A percentile compares a stretch with the other conserved stretches of the same genome.
phyloP scores from a whole-genome alignment of 495 filamentous ascomycete genomes.

The Penicillium silybi region DNA sequence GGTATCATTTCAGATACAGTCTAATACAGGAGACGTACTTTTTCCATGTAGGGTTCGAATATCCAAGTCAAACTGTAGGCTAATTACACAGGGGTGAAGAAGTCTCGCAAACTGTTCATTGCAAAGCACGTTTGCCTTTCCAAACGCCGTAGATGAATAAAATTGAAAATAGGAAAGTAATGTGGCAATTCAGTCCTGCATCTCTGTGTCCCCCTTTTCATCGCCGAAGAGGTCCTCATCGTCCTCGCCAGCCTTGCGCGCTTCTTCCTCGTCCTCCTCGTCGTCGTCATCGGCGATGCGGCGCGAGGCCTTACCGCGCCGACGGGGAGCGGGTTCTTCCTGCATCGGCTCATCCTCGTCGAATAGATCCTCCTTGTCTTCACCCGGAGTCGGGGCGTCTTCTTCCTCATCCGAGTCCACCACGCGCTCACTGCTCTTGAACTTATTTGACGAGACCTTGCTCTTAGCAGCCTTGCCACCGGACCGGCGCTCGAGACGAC shows the following conservation, averaged over 20 bases:
- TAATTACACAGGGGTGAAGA: constrained; percentile 2
- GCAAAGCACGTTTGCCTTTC: background rate
- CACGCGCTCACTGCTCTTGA: constrained; percentile 76
- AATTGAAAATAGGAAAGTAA: background rate
- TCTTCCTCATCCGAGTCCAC: constrained; percentile 67
- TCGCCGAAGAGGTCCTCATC: constrained; percentile 27
- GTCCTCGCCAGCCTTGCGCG: constrained; percentile 8
- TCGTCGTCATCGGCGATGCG: constrained; percentile 45
- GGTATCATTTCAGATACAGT: background rate
- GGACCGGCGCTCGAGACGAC: constrained; percentile 50
- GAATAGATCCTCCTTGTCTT: constrained; percentile 30
- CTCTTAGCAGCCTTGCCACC: constrained; percentile 46
- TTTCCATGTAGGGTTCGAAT: background rate
- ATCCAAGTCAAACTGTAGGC: background rate
- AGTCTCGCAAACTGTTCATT: background rate
- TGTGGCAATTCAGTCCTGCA: constrained; percentile 21
- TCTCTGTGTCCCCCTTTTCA: constrained; percentile 24
- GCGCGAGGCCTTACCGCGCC: constrained; percentile 33
- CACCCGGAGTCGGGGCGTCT: constrained; percentile 30
- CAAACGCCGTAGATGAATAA: background rate
- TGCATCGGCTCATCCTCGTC: constrained; percentile 30
- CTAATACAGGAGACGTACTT: background rate
- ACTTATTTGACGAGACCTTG: constrained; percentile 45
- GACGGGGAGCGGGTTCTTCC: constrained; percentile 32
- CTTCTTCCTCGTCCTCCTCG: constrained; percentile 35